Evolutionary conservation across 164 flowering plant species (phyloP), one percentile per base, ranked within the genome.

Genomic region (Umbilicus rupestris): DNA sequence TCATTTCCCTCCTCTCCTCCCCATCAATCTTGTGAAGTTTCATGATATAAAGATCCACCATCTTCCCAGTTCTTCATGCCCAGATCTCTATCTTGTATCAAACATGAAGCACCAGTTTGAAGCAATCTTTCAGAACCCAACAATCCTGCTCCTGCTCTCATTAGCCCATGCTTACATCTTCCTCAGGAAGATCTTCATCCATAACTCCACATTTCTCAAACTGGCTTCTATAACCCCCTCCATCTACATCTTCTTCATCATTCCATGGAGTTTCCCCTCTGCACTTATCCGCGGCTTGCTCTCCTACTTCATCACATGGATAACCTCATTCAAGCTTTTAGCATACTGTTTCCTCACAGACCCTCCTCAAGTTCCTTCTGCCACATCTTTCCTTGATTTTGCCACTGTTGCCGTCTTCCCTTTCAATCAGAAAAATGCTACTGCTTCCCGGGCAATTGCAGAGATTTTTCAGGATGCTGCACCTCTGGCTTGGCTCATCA

Each of bases 231-330:
- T 57, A 14, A n/a, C 42, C 9, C 70, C 64, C 20, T 19, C 64
- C 44, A 12, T 68, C 29, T 68, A 58, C 64, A 39, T 42, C 33
- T 67, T 67, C 49, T 24, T 22, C 30, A 24, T 67, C n/a, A 30
- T 67, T 30, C 69, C 69, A 10, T 67, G 69, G 69, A 52, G 62
- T 26, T 67, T 67, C 33, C 14, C 69, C 41, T 67, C 69, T 8
- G 42, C 60, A 3, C 15, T 67, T 5, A 35, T 39, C 5, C 41
- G 69, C 28, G 59, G 69, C 9, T 24, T 67, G 17, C 26, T 60
- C 29, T 67, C 69, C 42, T 67, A 52, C 47, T 67, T 67, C 69
- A 37, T 67, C 19, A 67, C 63, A 7, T 67, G 69, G 69, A 52
- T 67, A 37, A 19, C 69, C 37, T 67, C 69, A 52, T 67, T 67